phyloP scores from a whole-genome alignment of 176 grass and related monocot species.

The Eragrostis nindensis region DNA sequence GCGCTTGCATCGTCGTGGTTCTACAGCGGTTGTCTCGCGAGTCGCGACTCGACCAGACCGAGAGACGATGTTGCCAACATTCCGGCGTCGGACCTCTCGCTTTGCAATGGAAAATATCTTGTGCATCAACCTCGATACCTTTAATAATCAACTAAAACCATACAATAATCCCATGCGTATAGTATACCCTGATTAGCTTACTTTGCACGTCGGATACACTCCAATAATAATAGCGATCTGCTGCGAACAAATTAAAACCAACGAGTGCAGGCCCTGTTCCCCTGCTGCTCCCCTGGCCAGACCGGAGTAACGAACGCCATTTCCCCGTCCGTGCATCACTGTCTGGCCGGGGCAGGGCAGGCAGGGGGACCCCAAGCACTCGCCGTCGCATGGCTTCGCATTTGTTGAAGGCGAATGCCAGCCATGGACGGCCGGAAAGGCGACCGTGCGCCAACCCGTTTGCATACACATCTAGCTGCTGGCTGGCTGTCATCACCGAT shows the following conservation, averaged over 20 bases:
- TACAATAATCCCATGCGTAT: not conserved
- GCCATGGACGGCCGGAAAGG: not conserved
- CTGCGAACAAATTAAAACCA: too few relatives aligned
- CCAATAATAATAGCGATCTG: not conserved
- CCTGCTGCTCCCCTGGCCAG: not conserved
- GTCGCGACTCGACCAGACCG: too few relatives aligned
- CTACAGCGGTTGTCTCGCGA: not conserved
- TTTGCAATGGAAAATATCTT: not conserved
- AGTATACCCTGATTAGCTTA: not conserved
- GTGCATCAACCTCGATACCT: not conserved
- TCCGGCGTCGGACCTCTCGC: not conserved
- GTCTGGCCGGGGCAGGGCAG: too few relatives aligned
- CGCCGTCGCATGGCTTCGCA: not conserved
- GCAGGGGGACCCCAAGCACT: not conserved
- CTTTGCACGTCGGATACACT: not conserved
- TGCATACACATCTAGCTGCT: too few relatives aligned
- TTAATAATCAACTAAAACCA: not conserved
- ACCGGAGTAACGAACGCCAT: not conserved
- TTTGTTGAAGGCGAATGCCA: too few relatives aligned
- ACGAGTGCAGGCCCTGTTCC: not conserved
- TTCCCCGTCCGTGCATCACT: too few relatives aligned
- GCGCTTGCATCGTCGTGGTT: not conserved
- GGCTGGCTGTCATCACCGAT: not conserved
- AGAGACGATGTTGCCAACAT: not conserved
- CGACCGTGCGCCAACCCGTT: not conserved